Evolutionary conservation across 768 basidiomycete species (phyloP), one percentile per base, ranked within the genome.

Genomic region (Leucocoprinus leucothites): DNA sequence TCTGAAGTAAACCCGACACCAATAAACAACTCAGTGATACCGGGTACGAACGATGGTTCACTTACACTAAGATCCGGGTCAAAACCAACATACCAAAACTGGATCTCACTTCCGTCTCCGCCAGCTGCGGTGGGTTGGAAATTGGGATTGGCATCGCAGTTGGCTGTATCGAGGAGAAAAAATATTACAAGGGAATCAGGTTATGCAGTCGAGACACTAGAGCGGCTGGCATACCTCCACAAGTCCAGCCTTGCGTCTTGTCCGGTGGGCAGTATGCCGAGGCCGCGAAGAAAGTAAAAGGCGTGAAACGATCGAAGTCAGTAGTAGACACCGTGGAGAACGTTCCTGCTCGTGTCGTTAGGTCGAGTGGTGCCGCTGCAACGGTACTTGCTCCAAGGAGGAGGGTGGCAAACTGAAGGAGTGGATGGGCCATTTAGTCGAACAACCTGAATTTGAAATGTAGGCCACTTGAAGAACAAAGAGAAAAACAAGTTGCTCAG

Each of bases 61-160:
- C 60, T 24, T 59, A 67, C 70, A 43, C 9, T 41, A 65, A 74
- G 65, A 13, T 62, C 64, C 7, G 69, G 64, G 49, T 76, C 74
- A 48, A 68, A 71, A 2, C 76, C 75, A 9, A 78, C 75, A 68
- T 69, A 73, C 76, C 82, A 83, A 53, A 66, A 78, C 61, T 80
- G 78, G 9, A 69, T 60, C 5, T 53, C 51, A 21, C 48, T 48
- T 1, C 78, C 81, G 56, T 81, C 73, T 8, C 81, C 80, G 0
- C 82, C 81, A 8, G 80, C 75, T 9, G 75, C 78, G 9, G 75
- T 64, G 9, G 80, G 79, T 9, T 70, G 59, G 64, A 83, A 83
- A 4, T 60, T 65, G 3, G 78, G 67, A 53, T 78, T 81, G 13
- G 76, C 75, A 24, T 71, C 61, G 55, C 80, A 82, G 49, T 75